phyloP scores from a whole-genome alignment of 345 rosid genomes.

The Pugionium dolabratum region DNA sequence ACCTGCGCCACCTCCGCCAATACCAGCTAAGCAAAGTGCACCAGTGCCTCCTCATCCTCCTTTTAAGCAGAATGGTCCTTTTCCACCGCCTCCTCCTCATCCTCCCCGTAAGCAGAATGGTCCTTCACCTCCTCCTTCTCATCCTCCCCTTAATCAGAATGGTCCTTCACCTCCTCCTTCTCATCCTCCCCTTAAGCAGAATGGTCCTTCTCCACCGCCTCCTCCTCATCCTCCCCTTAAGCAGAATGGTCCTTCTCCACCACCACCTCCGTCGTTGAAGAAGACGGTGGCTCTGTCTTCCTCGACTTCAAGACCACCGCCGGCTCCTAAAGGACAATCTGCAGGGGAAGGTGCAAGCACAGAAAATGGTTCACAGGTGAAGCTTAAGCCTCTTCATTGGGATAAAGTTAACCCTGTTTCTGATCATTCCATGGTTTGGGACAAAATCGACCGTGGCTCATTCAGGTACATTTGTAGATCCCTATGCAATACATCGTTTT shows the following conservation, averaged over 20 bases:
- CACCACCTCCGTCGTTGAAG: conserved; percentile 54
- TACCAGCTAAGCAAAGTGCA: conserved; percentile 18
- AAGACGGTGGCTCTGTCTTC: conserved; percentile 30
- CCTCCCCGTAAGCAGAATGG: conserved; percentile 2
- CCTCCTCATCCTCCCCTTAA: conserved; percentile 30
- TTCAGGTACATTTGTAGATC: conserved; percentile 44
- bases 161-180: conserved; percentile 33
- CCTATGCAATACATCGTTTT: too few species aligned
- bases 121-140: conserved; percentile 46
- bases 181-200: conserved; percentile 27
- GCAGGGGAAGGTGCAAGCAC: conserved; percentile 31
- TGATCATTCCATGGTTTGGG: conserved; percentile 93
- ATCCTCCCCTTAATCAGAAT: neutral
- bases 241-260: conserved; percentile 41
- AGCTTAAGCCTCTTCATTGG: conserved; percentile 89
- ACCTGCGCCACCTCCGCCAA: conserved; percentile 33
- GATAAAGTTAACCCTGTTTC: conserved; percentile 66
- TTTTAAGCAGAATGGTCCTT: conserved; percentile 25
- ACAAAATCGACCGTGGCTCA: conserved; percentile 75
- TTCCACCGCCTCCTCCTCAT: conserved; percentile 54
- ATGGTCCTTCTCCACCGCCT: conserved; percentile 15
- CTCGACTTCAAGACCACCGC: conserved; percentile 47
- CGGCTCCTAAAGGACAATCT: conserved; percentile 41
- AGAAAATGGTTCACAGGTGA: conserved; percentile 48
- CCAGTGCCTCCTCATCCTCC: conserved; percentile 36